Evolutionary conservation across 768 basidiomycete genomes (phyloP), one percentile per base, ranked within the genome.

Genomic region (Terana coerulea): DNA sequence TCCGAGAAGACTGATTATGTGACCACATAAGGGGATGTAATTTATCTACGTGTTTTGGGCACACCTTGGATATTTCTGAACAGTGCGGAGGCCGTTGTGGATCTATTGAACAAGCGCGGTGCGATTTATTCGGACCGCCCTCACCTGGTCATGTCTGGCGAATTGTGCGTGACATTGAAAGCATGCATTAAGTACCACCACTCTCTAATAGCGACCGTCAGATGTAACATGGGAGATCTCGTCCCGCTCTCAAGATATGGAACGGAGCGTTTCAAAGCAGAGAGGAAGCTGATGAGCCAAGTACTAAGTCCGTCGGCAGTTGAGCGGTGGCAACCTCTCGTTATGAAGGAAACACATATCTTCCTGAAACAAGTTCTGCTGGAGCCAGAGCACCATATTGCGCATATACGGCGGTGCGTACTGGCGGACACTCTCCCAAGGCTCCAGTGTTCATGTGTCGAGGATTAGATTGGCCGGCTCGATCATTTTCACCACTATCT

Each of bases 81-180:
- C 62, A 74, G 72, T 51, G 53, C 69, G 53, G 67, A 73, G 53
- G 72, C 69, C 10, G 70, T 74, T 26, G 67, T 69, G 8, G 78
- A 76, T 49, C 65, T 83, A 22, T 67, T 83, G 31, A 78, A 80
- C 36, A 80, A 75, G 59, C 71, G 78, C 48, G 74, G 80, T 52
- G 58, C 71, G 17, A 76, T 78, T 40, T 81, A 79, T 28, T 52
- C 50, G 11, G 50, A 52, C 31, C 5, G 50, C 5, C 42, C 29
- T 6, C 50, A 31, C 5, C 14, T 52, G 26, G 31, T 33, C 9
- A 29, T 52, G 40, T 41, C 39, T 2, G 50, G 49, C 22, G 25
- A 50, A 28, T 11, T 50, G 35, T 42, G 39, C 3, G 36, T 26
- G 29, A n/a, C 29, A 31, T 19, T 5, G 5, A 12, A 17, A n/a